Percentiles rank a stretch among this genome's conserved stretches.
These are phyloP conservation scores for Postia placenta DNA, from an alignment of 768 basidiomycete genomes.

Conservation along the genomic window DNA sequence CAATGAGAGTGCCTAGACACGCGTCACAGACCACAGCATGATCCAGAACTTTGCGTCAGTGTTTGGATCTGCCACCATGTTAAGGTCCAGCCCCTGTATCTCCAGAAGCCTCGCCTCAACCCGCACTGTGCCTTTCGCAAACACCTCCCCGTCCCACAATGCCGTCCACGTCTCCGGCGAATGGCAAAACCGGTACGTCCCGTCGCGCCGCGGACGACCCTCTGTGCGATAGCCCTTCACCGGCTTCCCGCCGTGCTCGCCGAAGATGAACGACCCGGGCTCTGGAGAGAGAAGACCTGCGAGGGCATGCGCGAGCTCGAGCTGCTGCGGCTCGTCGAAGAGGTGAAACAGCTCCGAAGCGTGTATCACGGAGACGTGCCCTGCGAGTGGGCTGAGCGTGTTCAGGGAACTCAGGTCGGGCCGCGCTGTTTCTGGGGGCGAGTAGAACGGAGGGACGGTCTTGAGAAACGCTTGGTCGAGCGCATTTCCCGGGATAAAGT, in stretches of 20 bases:
- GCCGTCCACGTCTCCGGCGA: slow-evolving; percentile 28
- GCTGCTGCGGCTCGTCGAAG: slow-evolving; percentile 36
- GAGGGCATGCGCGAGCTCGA: slow-evolving; percentile 32
- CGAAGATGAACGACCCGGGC: slow-evolving; percentile 40
- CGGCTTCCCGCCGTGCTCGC: slow-evolving; percentile 29
- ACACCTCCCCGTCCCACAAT: slow-evolving; percentile 33
- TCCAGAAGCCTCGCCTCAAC: slow-evolving; percentile 15
- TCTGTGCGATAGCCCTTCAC: slow-evolving; percentile 23
- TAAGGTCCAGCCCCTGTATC: not conserved
- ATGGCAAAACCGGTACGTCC: slow-evolving; percentile 26
- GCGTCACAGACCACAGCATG: not conserved
- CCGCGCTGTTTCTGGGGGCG: not conserved
- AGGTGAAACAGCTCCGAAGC: slow-evolving; percentile 45
- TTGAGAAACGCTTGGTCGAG: slow-evolving; percentile 41
- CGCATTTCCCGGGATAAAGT: slow-evolving; percentile 50
- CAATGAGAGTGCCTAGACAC: not conserved
- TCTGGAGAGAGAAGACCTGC: slow-evolving; percentile 33
- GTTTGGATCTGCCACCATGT: too few relatives aligned
- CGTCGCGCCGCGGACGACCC: not conserved
- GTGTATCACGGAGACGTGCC: slow-evolving; percentile 43
- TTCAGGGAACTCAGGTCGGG: slow-evolving; percentile 27
- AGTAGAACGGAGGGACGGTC: slow-evolving; percentile 1
- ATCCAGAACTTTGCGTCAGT: not conserved
- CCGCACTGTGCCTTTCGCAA: slow-evolving; percentile 27
- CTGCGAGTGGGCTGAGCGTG: slow-evolving; percentile 39